Percentiles rank a stretch among this genome's conserved stretches.
phyloP scores from a whole-genome alignment of 2,329 filamentous ascomycete genomes.

The Pseudogymnoascus sp. region DNA sequence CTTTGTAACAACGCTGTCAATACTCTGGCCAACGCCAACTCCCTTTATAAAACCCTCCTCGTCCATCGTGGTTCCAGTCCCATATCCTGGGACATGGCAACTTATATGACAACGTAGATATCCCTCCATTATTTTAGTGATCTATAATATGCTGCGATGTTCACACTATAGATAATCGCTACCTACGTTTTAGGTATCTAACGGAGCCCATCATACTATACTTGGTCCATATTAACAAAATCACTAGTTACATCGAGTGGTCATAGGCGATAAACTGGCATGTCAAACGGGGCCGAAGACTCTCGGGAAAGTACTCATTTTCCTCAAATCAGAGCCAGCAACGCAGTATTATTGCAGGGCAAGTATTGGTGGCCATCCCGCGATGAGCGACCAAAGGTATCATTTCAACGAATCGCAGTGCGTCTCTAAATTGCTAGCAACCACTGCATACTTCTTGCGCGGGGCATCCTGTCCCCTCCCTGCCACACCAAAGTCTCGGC shows the following conservation, averaged over 20 bases:
- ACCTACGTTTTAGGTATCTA: background rate
- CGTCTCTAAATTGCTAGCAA: background rate
- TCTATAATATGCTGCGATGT: background rate
- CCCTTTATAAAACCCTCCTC: background rate
- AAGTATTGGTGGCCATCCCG: background rate
- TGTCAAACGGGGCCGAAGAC: background rate
- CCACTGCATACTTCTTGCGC: background rate
- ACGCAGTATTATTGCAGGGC: background rate
- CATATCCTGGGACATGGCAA: background rate
- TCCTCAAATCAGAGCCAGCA: background rate
- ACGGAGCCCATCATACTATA: background rate
- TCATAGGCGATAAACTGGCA: background rate
- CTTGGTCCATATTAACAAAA: background rate
- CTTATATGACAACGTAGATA: background rate
- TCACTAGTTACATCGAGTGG: background rate
- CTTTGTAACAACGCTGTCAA: background rate
- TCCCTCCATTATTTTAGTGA: background rate
- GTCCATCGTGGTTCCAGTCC: background rate
- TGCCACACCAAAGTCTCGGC: background rate
- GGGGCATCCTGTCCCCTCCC: background rate
- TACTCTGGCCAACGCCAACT: background rate
- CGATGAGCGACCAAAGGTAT: background rate
- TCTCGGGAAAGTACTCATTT: background rate
- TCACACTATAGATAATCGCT: background rate
- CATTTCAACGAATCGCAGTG: background rate